Base-by-base conservation (phyloP, 257 asterid species). In the Penstemon barbatus region DNA sequence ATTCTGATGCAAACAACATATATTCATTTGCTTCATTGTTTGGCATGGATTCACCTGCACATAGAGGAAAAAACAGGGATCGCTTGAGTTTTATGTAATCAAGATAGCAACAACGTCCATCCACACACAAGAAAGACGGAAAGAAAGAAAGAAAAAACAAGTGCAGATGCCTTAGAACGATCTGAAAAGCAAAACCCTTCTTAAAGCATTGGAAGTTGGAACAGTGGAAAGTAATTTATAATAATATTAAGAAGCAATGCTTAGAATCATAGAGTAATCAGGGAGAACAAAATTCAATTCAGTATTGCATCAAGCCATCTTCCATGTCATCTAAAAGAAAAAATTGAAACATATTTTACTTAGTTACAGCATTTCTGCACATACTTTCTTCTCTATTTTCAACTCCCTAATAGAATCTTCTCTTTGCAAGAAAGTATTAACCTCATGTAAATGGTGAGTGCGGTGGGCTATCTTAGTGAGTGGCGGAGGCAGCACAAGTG, bases 61-160 rank as follows among this genome's bases (percentile, higher is more conserved):
- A 25, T 1, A 25, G 33, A 25, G 33, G 33, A 25, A 25, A 25
- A 25, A 25, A 25, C 2, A 25, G 33, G 33, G 33, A 25, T 25
- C 33, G 6, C 3, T 18, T 3, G 11, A 46, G 52, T 63, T 63
- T 9, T 25, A 45, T 51, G 12, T 18, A 55, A 8, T 13, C 9
- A 5, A 42, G 6, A 6, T 2, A 9, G 48, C 12, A 55, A 71
- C 57, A 44, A 74, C 68, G 33, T 51, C 54, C 41, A 63, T 55
- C 42, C 55, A 11, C 9, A 33, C 18, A 19, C 12, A 36, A 5
- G 9, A 15, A 15, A 15, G 18, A 15, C 18, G 18, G 18, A 15
- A 15, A 15, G 18, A 15, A 15, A 15, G 18, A 15, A 15, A 15
- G 18, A 18, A 38, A 4, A 1, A 54, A 37, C n/a, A 65, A 48